A percentile compares a stretch with the other conserved stretches of the same genome.
phyloP scores from a whole-genome alignment of 768 basidiomycete genomes.

The Cantharellus cinnabarinus region DNA sequence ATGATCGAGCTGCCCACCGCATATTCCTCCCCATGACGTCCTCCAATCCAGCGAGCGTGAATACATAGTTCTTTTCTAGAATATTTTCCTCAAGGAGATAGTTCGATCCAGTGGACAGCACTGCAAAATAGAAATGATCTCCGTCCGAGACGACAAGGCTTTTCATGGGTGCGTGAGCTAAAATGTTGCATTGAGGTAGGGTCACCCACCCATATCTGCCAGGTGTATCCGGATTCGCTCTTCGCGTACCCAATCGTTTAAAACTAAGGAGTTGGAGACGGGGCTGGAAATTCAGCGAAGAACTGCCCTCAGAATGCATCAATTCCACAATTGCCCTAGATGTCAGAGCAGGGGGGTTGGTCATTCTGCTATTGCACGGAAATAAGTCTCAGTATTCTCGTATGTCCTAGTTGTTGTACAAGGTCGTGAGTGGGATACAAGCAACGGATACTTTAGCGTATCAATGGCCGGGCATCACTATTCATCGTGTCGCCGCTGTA shows the following conservation, averaged over 20 bases:
- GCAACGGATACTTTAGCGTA: too few relatives aligned
- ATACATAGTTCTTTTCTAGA: constrained; percentile 46
- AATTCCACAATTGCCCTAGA: too few relatives aligned
- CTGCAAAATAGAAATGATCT: constrained; percentile 65
- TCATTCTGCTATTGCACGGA: too few relatives aligned
- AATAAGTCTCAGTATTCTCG: too few relatives aligned
- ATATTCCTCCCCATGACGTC: constrained; percentile 70
- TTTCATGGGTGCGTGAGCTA: constrained; percentile 15
- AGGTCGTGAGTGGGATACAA: too few relatives aligned
- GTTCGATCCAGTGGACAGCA: constrained; percentile 89
- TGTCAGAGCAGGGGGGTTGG: too few relatives aligned
- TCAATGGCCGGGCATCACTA: too few relatives aligned
- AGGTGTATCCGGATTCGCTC: not conserved
- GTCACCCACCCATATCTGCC: not conserved
- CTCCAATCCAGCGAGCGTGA: constrained; percentile 52
- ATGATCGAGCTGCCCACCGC: constrained; percentile 29
- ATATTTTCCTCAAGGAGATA: constrained; percentile 39
- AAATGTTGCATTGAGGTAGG: too few relatives aligned
- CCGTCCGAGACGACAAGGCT: constrained; percentile 86
- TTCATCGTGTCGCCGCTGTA: too few relatives aligned
- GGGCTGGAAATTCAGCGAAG: not conserved
- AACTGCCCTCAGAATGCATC: too few relatives aligned
- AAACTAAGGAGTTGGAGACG: not conserved
- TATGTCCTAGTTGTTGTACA: too few relatives aligned
- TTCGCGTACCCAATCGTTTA: not conserved